Percentiles rank a stretch among this genome's conserved stretches.
Conservation (phyloP, 306 rosid genomes). For the Cucurbita moschata region DNA sequence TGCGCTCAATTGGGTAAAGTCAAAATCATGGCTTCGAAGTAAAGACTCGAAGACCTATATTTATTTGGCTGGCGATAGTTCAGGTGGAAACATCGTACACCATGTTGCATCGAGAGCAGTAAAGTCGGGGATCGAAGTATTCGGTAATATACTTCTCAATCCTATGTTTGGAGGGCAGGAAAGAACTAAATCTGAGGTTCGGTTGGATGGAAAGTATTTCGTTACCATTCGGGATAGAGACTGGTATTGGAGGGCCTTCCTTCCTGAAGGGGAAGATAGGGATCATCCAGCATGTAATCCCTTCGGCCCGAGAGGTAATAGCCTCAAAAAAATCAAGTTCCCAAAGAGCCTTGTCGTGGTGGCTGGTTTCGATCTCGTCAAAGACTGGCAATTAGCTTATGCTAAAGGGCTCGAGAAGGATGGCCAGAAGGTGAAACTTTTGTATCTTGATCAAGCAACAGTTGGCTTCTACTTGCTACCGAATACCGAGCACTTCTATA, state of each 20-base stretch:
- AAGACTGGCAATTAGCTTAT: background rate
- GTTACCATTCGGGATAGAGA: background rate
- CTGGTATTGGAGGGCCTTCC: background rate
- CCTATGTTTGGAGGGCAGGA: background rate
- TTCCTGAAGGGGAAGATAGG: background rate
- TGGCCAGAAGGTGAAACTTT: background rate
- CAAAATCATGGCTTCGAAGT: slow-evolving; percentile 79
- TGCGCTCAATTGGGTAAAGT: slow-evolving; percentile 60
- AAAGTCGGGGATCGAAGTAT: background rate
- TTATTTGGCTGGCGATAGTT: slow-evolving; percentile 78
- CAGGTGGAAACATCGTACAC: slow-evolving; percentile 56
- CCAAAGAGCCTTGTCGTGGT: background rate
- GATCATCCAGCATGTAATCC: background rate
- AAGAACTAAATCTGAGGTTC: background rate
- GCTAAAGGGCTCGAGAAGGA: background rate
- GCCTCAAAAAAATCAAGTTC: background rate
- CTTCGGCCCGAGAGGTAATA: background rate
- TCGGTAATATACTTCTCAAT: background rate
- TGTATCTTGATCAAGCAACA: background rate
- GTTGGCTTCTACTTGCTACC: background rate
- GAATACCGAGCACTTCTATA: background rate
- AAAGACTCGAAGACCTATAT: slow-evolving; percentile 49
- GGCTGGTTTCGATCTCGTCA: background rate
- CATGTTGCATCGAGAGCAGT: background rate
- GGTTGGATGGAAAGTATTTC: background rate